Base-by-base conservation (phyloP, 2,329 filamentous ascomycete genomes). In the Beauveria sp. region DNA sequence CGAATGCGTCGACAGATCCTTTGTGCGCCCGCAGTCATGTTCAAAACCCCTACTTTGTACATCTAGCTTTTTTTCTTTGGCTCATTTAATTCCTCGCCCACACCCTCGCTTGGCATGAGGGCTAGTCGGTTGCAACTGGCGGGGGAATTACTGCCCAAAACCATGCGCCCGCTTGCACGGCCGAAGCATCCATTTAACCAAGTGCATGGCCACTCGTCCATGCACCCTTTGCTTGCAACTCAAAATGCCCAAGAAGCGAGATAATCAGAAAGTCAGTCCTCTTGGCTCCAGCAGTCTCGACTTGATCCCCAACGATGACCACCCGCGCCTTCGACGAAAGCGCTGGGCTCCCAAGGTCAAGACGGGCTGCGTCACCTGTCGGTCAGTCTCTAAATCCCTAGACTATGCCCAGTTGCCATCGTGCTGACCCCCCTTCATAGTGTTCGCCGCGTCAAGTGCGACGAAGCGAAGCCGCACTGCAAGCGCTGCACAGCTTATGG, bases 261-360 rank as follows among this genome's bases (percentile, higher is more conserved):
- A 30, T 22, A 6, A 26, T 8, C 42, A 16, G 42, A 34, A 47
- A 2, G 42, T 12, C 22, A 57, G 54, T 18, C 54, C 54, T 8
- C n/a, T 26, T 26, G 47, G 54, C 54, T 38, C 43, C 43, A n/a
- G n/a, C 54, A 57, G 54, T 42, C 42, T 28, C n/a, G 54, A 45
- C 38, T 43, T 16, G 38, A 55, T 24, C 16, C 3, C 38, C 14
- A 43, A n/a, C 20, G 30, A 9, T 7, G 51, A 54, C 2, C 34
- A 45, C 40, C 16, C 22, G 14, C 52, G 52, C 45, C 30, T 46
- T 40, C 55, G 55, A 40, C 55, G 55, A 30, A 58, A 58, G 22
- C 28, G 30, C 22, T 58, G 55, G 55, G 55, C 55, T 7, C 55
- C 55, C 45, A 58, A 58, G 30, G 55, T 58, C 55, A 58, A 58